phyloP scores from a whole-genome alignment of 495 filamentous ascomycete genomes.

The Bathelium albidoporum region DNA sequence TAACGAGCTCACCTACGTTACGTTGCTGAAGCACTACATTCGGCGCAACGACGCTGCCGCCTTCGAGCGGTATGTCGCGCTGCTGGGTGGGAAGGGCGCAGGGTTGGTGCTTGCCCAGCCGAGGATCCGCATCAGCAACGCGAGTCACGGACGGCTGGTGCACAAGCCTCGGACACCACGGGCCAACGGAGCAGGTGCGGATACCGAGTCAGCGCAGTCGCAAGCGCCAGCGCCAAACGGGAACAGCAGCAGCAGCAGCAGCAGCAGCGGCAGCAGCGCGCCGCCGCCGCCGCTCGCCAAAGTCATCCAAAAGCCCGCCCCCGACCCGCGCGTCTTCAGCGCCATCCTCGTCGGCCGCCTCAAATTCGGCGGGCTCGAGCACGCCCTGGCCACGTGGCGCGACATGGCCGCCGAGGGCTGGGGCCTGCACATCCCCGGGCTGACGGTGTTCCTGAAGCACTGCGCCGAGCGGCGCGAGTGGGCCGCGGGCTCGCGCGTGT shows the following conservation, averaged over 20 bases:
- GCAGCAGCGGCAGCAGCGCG: no score
- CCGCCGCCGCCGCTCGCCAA: no score
- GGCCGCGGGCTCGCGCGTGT: no score
- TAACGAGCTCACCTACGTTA: constrained; percentile 43
- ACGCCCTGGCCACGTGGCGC: constrained; percentile 21
- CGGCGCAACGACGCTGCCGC: constrained; percentile 8
- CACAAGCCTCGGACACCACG: constrained; percentile 76
- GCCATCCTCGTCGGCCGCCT: constrained; percentile 25
- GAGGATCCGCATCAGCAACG: constrained; percentile 22
- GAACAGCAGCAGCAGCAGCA: no score
- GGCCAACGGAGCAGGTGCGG: constrained; percentile 58
- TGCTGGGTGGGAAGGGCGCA: constrained; percentile 23
- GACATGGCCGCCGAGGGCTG: constrained; percentile 30
- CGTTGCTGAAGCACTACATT: constrained; percentile 47
- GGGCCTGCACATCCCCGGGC: constrained; percentile 22
- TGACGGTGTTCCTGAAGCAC: constrained; percentile 22
- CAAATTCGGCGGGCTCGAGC: constrained; percentile 25
- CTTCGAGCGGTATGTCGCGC: constrained; percentile 20
- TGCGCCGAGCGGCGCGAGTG: constrained; percentile 13
- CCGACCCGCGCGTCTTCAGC: constrained; percentile 25
- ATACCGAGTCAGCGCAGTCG: no score
- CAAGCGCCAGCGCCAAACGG: no score
- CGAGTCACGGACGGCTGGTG: constrained; percentile 59
- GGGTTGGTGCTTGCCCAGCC: constrained; percentile 25
- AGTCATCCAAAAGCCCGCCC: constrained; percentile 26